Base-by-base conservation (phyloP, 139 green algal genomes). In the Chlorella sp. region DNA sequence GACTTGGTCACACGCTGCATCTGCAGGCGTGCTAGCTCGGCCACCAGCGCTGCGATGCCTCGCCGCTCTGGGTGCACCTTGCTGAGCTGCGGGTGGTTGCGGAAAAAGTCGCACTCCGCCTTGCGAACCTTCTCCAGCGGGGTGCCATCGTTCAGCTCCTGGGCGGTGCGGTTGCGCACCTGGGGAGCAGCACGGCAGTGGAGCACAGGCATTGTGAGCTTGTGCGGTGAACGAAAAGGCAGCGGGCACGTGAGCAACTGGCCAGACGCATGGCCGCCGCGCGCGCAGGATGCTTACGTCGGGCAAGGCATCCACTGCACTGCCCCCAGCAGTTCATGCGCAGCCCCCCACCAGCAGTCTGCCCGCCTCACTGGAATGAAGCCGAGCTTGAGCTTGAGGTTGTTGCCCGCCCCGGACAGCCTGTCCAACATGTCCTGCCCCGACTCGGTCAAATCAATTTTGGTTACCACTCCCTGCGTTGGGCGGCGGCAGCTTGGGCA, bases 81-180 rank as follows among this genome's bases (percentile, higher is more conserved):
- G 40, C 40, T 19, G 4, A 76, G 70, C 70, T 56, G 40, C 38
- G 70, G 41, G 70, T 76, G 70, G 22, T 7, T 34, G 17, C 24
- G 30, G 70, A 76, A 76, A 41, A 76, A 76, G 70, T 41, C 70
- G 4, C 26, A 41, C 70, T 76, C 70, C 22, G 40, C 41, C 38
- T 32, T 41, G 32, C 70, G 70, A 19, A 76, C 70, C 5, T 51
- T 22, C 34, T 51, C 70, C 41, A 76, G 41, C 26, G 70, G 17
- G 9, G 70, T 76, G 70, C 70, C 70, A 14, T 54, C 41, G 11
- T 54, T 56, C 26, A 76, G 70, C 70, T 76, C 70, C 34, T 56
- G 24, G 40, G 70, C 28, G 20, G 70, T 76, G 70, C 70, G 70
- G 70, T 76, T 76, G 70, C 70, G 70, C 70, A 76, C 70, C 70